Conservation (phyloP, 225 moss, liverwort and hornwort species). For the Straminergon stramineum region DNA sequence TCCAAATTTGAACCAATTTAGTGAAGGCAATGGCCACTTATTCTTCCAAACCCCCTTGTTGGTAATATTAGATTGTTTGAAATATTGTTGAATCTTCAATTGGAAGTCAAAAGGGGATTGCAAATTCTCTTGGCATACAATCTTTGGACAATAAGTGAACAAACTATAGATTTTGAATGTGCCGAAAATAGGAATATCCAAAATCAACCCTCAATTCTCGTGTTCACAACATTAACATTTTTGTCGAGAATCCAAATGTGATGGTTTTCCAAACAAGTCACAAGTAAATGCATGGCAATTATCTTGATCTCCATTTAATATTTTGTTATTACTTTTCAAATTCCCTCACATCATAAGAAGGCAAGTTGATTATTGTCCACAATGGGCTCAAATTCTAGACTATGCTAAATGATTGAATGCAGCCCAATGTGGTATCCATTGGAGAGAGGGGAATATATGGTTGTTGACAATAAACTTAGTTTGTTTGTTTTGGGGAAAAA, state of each 20-base stretch:
- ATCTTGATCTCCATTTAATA: rapidly evolving
- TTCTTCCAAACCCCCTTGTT: rapidly evolving
- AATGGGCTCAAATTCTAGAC: neutral
- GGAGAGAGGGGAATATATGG: neutral
- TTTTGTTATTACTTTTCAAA: neutral
- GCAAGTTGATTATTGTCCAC: neutral
- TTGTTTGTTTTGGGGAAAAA: rapidly evolving
- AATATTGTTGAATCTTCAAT: neutral
- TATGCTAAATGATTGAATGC: neutral
- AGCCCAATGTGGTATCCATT: neutral
- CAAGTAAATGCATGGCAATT: neutral
- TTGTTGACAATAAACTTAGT: neutral
- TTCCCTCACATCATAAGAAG: too few species aligned
- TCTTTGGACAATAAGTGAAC: neutral
- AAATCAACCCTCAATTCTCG: rapidly evolving
- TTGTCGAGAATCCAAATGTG: too few species aligned
- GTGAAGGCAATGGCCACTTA: rapidly evolving
- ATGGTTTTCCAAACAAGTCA: rapidly evolving
- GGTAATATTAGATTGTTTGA: rapidly evolving
- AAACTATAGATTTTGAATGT: neutral
- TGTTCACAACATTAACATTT: too few species aligned
- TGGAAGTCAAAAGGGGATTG: neutral
- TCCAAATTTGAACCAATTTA: neutral
- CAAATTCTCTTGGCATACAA: too few species aligned
- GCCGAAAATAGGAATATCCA: rapidly evolving